These are phyloP conservation scores for Ascoidea tarda DNA, from an alignment of 805 yeast genomes.

Conservation along the genomic window DNA sequence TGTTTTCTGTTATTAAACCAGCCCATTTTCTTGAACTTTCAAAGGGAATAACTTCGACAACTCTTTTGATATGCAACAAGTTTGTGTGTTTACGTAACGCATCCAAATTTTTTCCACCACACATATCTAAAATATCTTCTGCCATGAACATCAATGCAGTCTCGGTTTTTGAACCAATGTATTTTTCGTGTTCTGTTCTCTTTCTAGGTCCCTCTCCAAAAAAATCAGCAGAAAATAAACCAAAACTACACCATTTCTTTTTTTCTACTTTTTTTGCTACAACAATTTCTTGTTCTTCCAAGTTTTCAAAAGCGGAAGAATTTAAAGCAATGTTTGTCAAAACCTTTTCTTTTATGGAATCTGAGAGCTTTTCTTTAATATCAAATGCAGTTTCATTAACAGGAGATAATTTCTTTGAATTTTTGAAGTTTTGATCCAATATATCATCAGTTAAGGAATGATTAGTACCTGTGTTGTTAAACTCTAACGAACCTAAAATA, in stretches of 20 bases:
- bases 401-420: constrained; percentile 8
- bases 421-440: constrained; percentile 2
- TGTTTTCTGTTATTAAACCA: constrained; percentile 48
- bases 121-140: constrained; percentile 34
- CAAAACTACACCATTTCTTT: background rate
- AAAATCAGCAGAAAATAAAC: constrained; percentile 6
- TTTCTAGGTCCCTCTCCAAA: too few species aligned
- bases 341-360: constrained; percentile 14
- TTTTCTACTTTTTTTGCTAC: background rate
- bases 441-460: constrained; percentile 5
- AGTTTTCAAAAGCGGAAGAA: constrained; percentile 82
- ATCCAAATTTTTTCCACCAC: constrained; percentile 26
- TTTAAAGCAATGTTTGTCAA: constrained; percentile 57
- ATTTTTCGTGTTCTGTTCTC: constrained; percentile 32
- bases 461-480: constrained; percentile 17
- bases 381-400: constrained; percentile 8
- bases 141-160: constrained; percentile 72
- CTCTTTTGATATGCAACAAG: constrained; percentile 20
- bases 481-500: constrained; percentile 39
- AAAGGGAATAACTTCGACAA: constrained; percentile 73
- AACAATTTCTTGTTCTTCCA: constrained; percentile 13
- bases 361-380: constrained; percentile 5
- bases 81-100: constrained; percentile 19
- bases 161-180: constrained; percentile 89
- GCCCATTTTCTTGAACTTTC: constrained; percentile 92